Conservation (phyloP, 2,329 filamentous ascomycete species). For the Exophiala lecanii-corni region DNA sequence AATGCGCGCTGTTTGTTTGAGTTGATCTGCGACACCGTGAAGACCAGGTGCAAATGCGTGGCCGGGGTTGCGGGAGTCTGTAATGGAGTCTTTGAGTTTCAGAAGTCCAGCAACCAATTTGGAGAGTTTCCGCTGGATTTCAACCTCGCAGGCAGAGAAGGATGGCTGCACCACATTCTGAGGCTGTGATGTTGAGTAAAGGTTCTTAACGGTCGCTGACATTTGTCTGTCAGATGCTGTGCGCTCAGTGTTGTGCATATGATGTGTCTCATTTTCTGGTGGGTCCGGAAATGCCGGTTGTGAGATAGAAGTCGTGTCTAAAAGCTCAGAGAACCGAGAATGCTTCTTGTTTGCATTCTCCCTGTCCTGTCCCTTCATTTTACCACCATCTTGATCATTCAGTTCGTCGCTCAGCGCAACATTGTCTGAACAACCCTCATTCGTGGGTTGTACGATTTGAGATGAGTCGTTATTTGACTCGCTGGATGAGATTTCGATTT, state of each 20-base stretch:
- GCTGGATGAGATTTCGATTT: neutral
- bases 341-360: neutral
- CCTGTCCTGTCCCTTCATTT: neutral
- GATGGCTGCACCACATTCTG: neutral
- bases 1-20: conserved; percentile 15
- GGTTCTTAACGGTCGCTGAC: neutral
- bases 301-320: neutral
- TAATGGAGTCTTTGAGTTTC: conserved; percentile 4
- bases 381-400: neutral
- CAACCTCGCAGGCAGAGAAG: conserved; percentile 2
- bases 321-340: conserved; percentile 6
- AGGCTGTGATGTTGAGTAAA: neutral
- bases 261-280: neutral
- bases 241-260: neutral
- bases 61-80: neutral
- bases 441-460: neutral
- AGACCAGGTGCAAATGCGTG: conserved; percentile 1
- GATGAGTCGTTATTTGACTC: neutral
- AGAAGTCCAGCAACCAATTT: conserved; percentile 12
- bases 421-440: neutral
- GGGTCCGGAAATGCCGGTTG: neutral
- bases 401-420: neutral
- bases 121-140: conserved; percentile 9
- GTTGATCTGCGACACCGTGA: conserved; percentile 14
- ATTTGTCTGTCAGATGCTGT: neutral